phyloP scores from a whole-genome alignment of 2,329 filamentous ascomycete genomes.

The Neurospora sp. region DNA sequence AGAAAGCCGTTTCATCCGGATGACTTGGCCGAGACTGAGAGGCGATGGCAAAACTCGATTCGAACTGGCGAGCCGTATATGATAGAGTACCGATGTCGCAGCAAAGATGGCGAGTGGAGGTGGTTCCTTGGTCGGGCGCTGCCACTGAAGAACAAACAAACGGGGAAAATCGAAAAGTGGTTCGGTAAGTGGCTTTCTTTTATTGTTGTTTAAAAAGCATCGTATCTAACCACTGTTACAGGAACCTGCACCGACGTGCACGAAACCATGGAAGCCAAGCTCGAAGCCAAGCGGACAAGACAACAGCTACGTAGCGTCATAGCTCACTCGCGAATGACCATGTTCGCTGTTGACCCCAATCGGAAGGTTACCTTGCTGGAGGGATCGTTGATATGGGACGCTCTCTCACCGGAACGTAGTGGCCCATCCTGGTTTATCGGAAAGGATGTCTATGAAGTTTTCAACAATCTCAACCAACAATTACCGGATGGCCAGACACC shows the following conservation, averaged over 20 bases:
- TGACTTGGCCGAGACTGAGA: constrained; percentile 47
- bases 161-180: constrained; percentile 66
- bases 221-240: constrained; percentile 13
- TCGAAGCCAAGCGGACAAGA: constrained; percentile 55
- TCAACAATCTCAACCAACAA: constrained; percentile 39
- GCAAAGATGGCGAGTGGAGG: constrained; percentile 59
- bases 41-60: constrained; percentile 53
- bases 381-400: constrained; percentile 50
- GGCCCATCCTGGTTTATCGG: constrained; percentile 40
- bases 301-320: constrained; percentile 65
- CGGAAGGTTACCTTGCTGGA: constrained; percentile 59
- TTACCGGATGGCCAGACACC: constrained; percentile 34
- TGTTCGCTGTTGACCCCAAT: constrained; percentile 61
- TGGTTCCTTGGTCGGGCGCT: constrained; percentile 71
- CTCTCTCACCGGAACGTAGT: not conserved
- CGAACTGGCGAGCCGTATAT: constrained; percentile 58
- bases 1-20: constrained; percentile 58
- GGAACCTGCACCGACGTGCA: constrained; percentile 70
- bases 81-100: constrained; percentile 61
- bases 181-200: constrained; percentile 41
- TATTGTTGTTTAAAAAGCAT: not conserved
- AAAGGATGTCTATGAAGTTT: constrained; percentile 54
- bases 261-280: constrained; percentile 59
- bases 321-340: constrained; percentile 63
- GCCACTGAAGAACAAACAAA: constrained; percentile 55